Base-by-base conservation (phyloP, 257 asterid species). In the Cinchona pubescens region DNA sequence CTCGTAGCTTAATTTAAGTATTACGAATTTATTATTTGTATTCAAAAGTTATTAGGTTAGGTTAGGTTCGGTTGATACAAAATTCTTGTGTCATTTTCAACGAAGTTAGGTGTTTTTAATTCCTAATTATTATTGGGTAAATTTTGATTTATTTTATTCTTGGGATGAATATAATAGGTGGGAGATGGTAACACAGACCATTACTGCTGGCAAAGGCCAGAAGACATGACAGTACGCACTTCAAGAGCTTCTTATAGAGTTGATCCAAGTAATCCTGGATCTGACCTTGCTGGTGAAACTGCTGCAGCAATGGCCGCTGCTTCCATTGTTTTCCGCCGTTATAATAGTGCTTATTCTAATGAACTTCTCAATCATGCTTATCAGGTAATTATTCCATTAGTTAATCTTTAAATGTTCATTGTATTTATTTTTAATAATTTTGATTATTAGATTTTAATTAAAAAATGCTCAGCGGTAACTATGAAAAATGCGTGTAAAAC, bases 221-320 rank as follows among this genome's bases (percentile, higher is more conserved):
- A 93, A 78, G 98, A 93, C 45, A 93, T 93, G 98, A 91, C 96
- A n/a, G n/a, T n/a, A n/a, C n/a, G 45, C 27, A 93, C 98, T 12
- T 90, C 98, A 3, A 82, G 98, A 66, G 83, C 91, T 2, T 97
- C 97, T 10, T 93, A 91, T 78, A 79, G 75, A 63, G 84, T 93
- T 19, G 98, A 93, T 79, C 88, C 96, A 7, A 90, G 74, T 75
- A 83, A 83, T 48, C 98, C 98, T 0, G 98, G 98, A 45, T 93
- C 98, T 49, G 97, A 93, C 85, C 96, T 93, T 58, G 98, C 97
- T 81, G 98, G 92, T 18, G 98, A 93, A 76, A 88, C 97, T 25
- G 98, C 98, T 43, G 98, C 98, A 29, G 97, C 98, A 30, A 85
- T 93, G 97, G 97, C 97, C 19, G 97, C 98, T 37, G 97, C 96